Evolutionary conservation across 2,329 filamentous ascomycete genomes (phyloP), one percentile per base, ranked within the genome.

Genomic region (Ophiostoma pallidulum): DNA sequence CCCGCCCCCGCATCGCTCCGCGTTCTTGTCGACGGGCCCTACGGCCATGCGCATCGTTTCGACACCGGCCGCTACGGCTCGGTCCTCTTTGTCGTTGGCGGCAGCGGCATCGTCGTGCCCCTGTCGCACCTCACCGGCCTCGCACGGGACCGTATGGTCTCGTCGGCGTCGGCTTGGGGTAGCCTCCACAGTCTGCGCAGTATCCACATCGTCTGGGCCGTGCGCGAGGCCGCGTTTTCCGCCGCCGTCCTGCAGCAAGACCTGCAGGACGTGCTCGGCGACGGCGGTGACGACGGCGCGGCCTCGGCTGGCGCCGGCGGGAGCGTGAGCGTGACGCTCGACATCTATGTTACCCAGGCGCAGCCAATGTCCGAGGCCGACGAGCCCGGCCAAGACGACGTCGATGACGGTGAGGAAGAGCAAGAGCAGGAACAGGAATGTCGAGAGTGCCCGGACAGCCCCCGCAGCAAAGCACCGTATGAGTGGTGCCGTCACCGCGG

Each of bases 201-300:
- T 10, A 41, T 56, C 14, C 50, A 20, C 22, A 48, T 56, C 14
- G 45, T 55, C n/a, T 56, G 54, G 54, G 53, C 53, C 4, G 50
- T 48, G 8, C 51, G 53, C n/a, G 52, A 54, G 18, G 45, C 48
- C 14, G 47, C 33, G 4, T 52, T 56, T 32, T 47, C 51, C 3
- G 47, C 43, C 8, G 39, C 46, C 12, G 47, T 55, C 8, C 16
- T 54, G 12, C 45, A 32, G 7, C 10, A 45, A 1, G 51, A 54
- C 18, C 37, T 54, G 4, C 18, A 13, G 3, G 41, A 22, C 2
- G 31, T 49, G 2, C 38, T 56, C 12, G 41, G 5, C 8, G 9
- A n/a, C n/a, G 26, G 28, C 16, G 29, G 31, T 19, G 18, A 29
- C n/a, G 37, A 44, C 6, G 41, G 36, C 6, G 24, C 20, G 13